Evolutionary conservation across 352 stramenopile genomes (phyloP).

Genomic region (Phytopythium cucurbitacearum): DNA sequence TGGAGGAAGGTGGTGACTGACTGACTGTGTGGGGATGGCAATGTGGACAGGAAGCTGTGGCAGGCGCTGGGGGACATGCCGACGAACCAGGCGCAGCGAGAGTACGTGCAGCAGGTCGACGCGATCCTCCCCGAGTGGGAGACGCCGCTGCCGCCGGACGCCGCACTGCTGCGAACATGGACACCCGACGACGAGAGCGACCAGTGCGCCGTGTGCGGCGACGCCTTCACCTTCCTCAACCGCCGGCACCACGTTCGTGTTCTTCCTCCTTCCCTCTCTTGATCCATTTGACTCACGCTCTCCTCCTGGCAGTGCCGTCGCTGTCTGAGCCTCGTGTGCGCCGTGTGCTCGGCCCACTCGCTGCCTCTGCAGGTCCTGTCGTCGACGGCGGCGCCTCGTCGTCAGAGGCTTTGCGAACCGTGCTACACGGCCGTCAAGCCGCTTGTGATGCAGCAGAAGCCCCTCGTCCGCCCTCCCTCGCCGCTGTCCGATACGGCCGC

Average conservation of each 20-base stretch:
- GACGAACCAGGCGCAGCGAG: constrained; percentile 31
- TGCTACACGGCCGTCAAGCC: constrained; percentile 27
- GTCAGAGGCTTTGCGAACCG: constrained; percentile 40
- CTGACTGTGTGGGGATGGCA: too few relatives aligned
- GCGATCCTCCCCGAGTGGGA: constrained; percentile 54
- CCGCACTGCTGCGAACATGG: constrained; percentile 59
- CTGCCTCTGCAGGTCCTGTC: constrained; percentile 53
- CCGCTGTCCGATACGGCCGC: not conserved
- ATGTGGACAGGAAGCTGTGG: constrained; percentile 41
- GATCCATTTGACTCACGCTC: not conserved
- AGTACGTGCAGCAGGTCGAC: constrained; percentile 52
- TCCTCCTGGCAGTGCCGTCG: constrained; percentile 39
- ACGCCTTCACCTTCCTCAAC: constrained; percentile 70
- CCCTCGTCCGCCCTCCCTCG: too few relatives aligned
- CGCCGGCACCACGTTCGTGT: constrained; percentile 62
- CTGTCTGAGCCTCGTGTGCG: constrained; percentile 58
- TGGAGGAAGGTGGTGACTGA: too few relatives aligned
- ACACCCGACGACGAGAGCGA: constrained; percentile 57
- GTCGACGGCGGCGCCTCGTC: constrained; percentile 20
- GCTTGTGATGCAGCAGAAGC: too few relatives aligned
- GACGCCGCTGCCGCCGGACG: constrained; percentile 41
- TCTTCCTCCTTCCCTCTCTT: not conserved
- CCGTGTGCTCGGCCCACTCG: constrained; percentile 50
- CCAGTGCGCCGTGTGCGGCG: constrained; percentile 48
- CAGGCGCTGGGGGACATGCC: constrained; percentile 56